Percentiles rank a stretch among this genome's conserved stretches.
Conservation (phyloP, 495 filamentous ascomycete species). For the Podospora anserina region DNA sequence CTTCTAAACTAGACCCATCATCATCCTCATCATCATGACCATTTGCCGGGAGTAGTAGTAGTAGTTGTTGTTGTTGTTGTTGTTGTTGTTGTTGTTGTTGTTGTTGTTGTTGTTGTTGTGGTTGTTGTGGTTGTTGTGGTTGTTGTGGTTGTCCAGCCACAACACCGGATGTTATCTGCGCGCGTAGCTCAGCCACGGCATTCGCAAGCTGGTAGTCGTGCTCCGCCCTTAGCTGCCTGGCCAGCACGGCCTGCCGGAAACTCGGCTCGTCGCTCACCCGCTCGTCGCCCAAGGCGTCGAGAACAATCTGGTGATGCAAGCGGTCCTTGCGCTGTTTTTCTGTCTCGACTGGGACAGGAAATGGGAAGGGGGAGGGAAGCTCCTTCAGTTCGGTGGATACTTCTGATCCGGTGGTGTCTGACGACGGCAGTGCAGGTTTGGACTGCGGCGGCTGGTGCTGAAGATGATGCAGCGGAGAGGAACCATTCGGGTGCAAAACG, state of each 20-base stretch:
- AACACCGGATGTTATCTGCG: constrained; percentile 3
- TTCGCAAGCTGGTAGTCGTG: constrained; percentile 44
- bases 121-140: no score
- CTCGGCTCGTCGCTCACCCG: constrained; percentile 60
- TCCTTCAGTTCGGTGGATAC: not conserved
- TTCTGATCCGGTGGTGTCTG: not conserved
- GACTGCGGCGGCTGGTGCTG: not conserved
- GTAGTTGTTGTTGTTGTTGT: no score
- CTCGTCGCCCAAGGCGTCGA: constrained; percentile 63
- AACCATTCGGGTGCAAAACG: constrained; percentile 22
- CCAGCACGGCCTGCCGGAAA: constrained; percentile 59
- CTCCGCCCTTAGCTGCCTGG: constrained; percentile 54
- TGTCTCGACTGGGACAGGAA: constrained; percentile 36
- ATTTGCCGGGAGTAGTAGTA: no score
- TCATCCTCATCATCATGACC: no score
- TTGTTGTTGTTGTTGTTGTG: no score
- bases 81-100: no score
- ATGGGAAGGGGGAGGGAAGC: not conserved
- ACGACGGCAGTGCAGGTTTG: not conserved
- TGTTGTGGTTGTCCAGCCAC: not conserved
- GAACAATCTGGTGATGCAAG: constrained; percentile 56
- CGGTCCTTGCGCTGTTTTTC: constrained; percentile 52
- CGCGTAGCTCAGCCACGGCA: constrained; percentile 20
- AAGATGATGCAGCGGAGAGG: not conserved
- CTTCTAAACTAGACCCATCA: no score